Conservation (phyloP, 371 early-diverging fungal genomes). For the Mucor lusitanicus region DNA sequence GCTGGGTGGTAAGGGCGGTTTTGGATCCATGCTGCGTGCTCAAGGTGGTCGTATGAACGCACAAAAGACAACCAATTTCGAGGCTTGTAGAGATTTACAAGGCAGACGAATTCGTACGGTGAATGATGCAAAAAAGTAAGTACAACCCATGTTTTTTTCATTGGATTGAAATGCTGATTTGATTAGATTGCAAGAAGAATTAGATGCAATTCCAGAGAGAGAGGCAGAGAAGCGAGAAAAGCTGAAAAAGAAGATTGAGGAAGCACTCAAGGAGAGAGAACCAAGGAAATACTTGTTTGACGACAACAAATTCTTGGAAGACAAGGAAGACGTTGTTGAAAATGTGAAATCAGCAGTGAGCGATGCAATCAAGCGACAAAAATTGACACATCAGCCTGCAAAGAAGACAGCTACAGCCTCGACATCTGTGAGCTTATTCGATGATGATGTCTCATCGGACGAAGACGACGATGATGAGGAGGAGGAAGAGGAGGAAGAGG, state of each 20-base stretch:
- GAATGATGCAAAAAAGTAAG: slow-evolving; percentile 86
- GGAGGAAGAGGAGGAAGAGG: slow-evolving; percentile 26
- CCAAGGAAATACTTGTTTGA: slow-evolving; percentile 81
- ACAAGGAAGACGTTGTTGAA: slow-evolving; percentile 75
- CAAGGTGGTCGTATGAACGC: slow-evolving; percentile 93
- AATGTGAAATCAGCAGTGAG: slow-evolving; percentile 72
- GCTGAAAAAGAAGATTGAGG: slow-evolving; percentile 78
- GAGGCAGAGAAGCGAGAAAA: slow-evolving; percentile 68
- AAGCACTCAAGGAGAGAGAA: slow-evolving; percentile 70
- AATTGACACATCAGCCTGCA: slow-evolving; percentile 22
- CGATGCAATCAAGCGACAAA: slow-evolving; percentile 42
- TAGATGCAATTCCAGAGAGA: slow-evolving; percentile 73
- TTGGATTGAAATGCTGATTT: neutral
- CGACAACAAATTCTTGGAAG: slow-evolving; percentile 74
- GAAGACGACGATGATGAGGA: slow-evolving; percentile 32
- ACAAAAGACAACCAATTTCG: slow-evolving; percentile 89
- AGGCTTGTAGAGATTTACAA: slow-evolving; percentile 91
- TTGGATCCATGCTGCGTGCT: slow-evolving; percentile 93
- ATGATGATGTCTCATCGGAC: slow-evolving; percentile 33
- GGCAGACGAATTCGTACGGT: slow-evolving; percentile 89
- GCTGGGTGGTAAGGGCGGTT: slow-evolving; percentile 94
- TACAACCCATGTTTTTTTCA: neutral
- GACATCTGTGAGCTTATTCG: slow-evolving; percentile 36
- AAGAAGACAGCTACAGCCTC: slow-evolving; percentile 7
- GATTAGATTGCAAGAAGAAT: slow-evolving; percentile 76